phyloP scores from a whole-genome alignment of 345 rosid species.

The Fremontodendron californicum region DNA sequence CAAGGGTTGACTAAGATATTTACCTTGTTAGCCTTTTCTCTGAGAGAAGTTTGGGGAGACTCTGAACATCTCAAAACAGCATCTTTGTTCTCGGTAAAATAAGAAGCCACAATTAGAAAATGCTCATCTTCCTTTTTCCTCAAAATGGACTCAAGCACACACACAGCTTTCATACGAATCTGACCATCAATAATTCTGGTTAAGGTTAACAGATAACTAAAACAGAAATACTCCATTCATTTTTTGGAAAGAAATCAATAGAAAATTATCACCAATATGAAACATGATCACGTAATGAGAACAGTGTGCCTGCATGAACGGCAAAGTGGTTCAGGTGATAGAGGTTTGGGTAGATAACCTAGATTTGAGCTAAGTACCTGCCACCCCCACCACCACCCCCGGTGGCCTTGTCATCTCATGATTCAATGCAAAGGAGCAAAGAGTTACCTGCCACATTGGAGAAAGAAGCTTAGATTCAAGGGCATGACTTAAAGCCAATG shows the following conservation, averaged over 20 bases:
- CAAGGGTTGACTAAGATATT: background rate
- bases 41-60: constrained; percentile 85
- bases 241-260: background rate
- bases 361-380: background rate
- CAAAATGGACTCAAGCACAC: constrained; percentile 83
- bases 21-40: constrained; percentile 88
- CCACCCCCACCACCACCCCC: background rate
- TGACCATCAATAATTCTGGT: constrained; percentile 29
- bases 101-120: constrained; percentile 59
- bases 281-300: background rate
- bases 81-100: constrained; percentile 70
- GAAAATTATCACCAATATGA: background rate
- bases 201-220: background rate
- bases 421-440: constrained; percentile 4
- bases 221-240: background rate
- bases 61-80: constrained; percentile 62
- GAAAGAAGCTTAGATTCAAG: constrained; percentile 84
- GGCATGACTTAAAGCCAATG: constrained; percentile 65
- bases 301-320: background rate
- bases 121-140: constrained; percentile 74
- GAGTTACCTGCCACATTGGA: constrained; percentile 84
- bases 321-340: background rate
- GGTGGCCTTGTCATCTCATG: constrained; percentile 4
- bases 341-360: background rate
- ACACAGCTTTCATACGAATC: constrained; percentile 87